Percentiles rank a stretch among this genome's conserved stretches.
phyloP scores from a whole-genome alignment of 2,329 filamentous ascomycete genomes.

The Fonsecaea multimorphosa region DNA sequence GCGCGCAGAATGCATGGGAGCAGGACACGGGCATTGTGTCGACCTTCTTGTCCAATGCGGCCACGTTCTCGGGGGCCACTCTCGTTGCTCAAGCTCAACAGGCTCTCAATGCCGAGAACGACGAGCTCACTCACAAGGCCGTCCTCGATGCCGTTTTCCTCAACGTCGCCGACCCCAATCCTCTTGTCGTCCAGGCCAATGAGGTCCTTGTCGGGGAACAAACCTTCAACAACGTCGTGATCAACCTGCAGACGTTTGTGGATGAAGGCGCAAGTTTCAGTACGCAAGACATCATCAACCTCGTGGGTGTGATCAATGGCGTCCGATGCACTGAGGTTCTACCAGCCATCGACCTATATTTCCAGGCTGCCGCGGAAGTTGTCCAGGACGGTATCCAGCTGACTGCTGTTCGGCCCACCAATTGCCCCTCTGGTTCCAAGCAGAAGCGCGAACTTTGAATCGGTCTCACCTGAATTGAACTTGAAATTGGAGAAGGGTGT shows the following conservation, averaged over 20 bases:
- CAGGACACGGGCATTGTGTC: neutral
- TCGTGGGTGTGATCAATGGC: neutral
- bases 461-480: neutral
- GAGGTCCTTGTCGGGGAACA: neutral
- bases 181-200: neutral
- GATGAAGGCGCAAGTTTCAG: neutral
- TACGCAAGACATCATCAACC: neutral
- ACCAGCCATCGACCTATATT: neutral
- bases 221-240: neutral
- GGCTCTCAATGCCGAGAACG: neutral
- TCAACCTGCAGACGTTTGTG: neutral
- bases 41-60: neutral
- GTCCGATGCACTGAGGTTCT: neutral
- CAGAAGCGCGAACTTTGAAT: neutral
- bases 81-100: neutral
- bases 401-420: neutral
- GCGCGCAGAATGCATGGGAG: neutral
- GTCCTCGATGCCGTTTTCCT: conserved; percentile 6
- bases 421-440: neutral
- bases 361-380: neutral
- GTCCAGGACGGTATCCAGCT: neutral
- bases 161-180: neutral
- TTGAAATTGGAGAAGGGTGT: neutral
- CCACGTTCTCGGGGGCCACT: neutral
- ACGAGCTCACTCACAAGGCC: conserved; percentile 6